Conservation (phyloP, 352 stramenopile species). For the Phytophthora uliginosa region DNA sequence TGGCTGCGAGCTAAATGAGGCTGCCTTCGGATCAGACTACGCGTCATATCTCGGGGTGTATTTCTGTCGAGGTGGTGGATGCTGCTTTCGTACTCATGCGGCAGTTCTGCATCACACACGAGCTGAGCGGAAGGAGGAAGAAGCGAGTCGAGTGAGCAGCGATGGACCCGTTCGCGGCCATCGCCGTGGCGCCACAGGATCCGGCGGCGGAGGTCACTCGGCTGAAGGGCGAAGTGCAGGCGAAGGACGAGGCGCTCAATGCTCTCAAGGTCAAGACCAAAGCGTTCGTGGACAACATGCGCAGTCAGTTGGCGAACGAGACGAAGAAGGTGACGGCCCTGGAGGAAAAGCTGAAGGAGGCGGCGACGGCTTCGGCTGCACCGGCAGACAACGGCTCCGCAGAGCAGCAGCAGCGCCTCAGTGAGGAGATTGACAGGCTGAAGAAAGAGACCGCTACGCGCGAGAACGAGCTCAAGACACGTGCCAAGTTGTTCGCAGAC, state of each 20-base stretch:
- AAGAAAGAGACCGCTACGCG: constrained; percentile 62
- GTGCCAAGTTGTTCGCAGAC: constrained; percentile 76
- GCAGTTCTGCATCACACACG: constrained; percentile 32
- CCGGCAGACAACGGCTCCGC: constrained; percentile 3
- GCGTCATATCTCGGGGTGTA: constrained; percentile 20
- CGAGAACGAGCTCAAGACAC: constrained; percentile 74
- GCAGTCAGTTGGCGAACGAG: constrained; percentile 61
- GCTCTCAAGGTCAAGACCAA: constrained; percentile 89
- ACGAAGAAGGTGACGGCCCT: constrained; percentile 76
- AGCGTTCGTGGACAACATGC: constrained; percentile 86
- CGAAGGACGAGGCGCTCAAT: constrained; percentile 85
- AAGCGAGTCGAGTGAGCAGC: neutral
- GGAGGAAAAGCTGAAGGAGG: constrained; percentile 56
- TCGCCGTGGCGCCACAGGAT: constrained; percentile 27
- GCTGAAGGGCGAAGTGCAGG: constrained; percentile 63
- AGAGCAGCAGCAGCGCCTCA: constrained; percentile 24
- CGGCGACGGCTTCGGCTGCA: neutral
- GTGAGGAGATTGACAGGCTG: constrained; percentile 45
- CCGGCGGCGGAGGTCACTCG: constrained; percentile 60
- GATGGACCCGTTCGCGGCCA: constrained; percentile 28
- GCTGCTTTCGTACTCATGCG: neutral
- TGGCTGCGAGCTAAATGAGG: constrained; percentile 30
- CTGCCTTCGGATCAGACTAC: constrained; percentile 11
- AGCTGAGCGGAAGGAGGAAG: constrained; percentile 18
- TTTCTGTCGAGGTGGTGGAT: constrained; percentile 27